Evolutionary conservation across 495 filamentous ascomycete species (phyloP).

Genomic region (Aspergillus panamensis): DNA sequence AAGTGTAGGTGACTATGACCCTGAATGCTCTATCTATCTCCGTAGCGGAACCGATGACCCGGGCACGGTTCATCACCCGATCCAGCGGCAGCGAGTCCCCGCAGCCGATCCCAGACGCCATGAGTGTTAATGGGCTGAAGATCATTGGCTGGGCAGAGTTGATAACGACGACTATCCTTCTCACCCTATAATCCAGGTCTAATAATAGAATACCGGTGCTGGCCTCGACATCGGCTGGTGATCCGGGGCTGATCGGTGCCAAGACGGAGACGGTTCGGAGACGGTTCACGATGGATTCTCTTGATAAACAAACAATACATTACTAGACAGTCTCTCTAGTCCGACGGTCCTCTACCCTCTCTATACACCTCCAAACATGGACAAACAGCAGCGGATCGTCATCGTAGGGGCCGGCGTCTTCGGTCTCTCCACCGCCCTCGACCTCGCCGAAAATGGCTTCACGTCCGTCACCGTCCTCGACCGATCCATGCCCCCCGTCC

Average conservation of each 20-base stretch:
- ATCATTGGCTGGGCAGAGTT: too few species aligned
- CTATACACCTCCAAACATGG: conserved; percentile 15
- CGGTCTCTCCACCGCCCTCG: conserved; percentile 59
- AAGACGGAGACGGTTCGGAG: not conserved
- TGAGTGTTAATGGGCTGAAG: too few species aligned
- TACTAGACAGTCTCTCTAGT: not conserved
- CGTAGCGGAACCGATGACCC: too few species aligned
- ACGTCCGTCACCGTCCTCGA: conserved; percentile 63
- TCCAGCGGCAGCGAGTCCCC: too few species aligned
- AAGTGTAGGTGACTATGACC: too few species aligned
- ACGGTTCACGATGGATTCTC: not conserved
- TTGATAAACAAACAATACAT: not conserved
- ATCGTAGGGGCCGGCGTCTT: conserved; percentile 72
- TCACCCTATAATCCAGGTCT: not conserved
- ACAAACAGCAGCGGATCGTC: conserved; percentile 46
- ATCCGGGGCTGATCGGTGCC: not conserved
- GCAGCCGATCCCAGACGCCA: too few species aligned
- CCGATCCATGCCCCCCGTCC: conserved; percentile 53
- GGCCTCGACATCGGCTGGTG: not conserved
- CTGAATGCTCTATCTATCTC: too few species aligned
- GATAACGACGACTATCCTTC: too few species aligned
- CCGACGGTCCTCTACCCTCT: not conserved
- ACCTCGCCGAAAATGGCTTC: conserved; percentile 49
- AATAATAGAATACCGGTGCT: not conserved
- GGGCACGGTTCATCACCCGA: too few species aligned